A percentile compares a stretch with the other conserved stretches of the same genome.
Evolutionary conservation across 805 yeast species (phyloP).

Genomic region (Suhomyces xylopsoci): DNA sequence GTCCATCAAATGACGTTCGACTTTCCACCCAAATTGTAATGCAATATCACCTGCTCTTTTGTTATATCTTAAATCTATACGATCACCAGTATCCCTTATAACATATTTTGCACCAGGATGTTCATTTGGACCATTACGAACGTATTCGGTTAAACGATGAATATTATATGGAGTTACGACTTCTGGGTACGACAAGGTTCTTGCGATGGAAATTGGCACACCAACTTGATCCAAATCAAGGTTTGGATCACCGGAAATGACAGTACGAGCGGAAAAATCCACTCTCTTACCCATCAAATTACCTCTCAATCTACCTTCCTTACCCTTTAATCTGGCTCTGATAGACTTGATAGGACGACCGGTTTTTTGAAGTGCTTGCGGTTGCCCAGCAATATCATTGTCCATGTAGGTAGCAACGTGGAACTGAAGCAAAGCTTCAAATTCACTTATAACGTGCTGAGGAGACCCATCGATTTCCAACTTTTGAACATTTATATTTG

Average conservation of each 20-base stretch:
- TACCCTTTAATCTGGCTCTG: constrained; percentile 99
- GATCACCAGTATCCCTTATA: constrained; percentile 97
- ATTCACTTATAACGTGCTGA: constrained; percentile 95
- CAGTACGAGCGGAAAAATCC: constrained; percentile 98
- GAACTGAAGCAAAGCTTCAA: constrained; percentile 90
- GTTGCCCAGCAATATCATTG: constrained; percentile 99
- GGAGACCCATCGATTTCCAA: constrained; percentile 99
- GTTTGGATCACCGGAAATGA: constrained; percentile 98
- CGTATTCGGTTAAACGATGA: constrained; percentile 86
- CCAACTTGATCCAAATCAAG: constrained; percentile 98
- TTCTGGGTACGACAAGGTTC: constrained; percentile 94
- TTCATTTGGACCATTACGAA: constrained; percentile 97
- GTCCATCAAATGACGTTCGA: constrained; percentile 97
- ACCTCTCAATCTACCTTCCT: constrained; percentile 98
- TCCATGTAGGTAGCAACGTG: constrained; percentile 99
- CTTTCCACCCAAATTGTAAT: constrained; percentile 98
- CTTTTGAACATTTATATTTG: constrained; percentile 95
- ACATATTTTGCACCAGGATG: constrained; percentile 99
- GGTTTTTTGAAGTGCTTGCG: constrained; percentile 96
- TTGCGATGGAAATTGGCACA: constrained; percentile 95
- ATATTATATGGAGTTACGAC: constrained; percentile 97
- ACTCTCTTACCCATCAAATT: constrained; percentile 99
- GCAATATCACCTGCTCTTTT: constrained; percentile 98
- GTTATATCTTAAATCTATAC: constrained; percentile 95
- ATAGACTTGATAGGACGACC: constrained; percentile 98